Percentiles rank a stretch among this genome's conserved stretches.
phyloP scores from a whole-genome alignment of 805 yeast genomes.

The Torulaspora franciscae region DNA sequence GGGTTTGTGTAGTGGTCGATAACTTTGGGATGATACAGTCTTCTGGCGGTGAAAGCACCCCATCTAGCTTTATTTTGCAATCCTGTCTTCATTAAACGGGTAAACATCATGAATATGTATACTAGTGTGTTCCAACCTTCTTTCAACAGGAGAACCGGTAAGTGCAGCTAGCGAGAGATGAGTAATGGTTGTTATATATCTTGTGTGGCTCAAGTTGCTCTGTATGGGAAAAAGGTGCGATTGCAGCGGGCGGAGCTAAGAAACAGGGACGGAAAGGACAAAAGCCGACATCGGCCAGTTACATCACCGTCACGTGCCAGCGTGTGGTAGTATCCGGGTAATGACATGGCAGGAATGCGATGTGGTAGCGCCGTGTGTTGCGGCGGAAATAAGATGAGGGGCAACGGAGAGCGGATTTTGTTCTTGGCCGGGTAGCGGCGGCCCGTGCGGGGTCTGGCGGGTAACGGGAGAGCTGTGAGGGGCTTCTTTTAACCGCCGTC shows the following conservation, averaged over 20 bases:
- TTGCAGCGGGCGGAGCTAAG: constrained; percentile 1
- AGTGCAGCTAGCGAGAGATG: no score
- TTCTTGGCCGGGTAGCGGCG: no score
- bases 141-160: background rate
- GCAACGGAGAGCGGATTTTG: background rate
- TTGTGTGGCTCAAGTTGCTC: constrained; percentile 1
- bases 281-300: background rate
- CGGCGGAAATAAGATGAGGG: background rate
- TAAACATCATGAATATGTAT: background rate
- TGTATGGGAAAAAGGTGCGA: background rate
- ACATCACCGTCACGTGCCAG: background rate
- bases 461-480: background rate
- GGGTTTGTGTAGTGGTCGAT: constrained; percentile 96
- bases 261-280: background rate
- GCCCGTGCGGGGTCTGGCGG: background rate
- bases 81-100: constrained; percentile 2
- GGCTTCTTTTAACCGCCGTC: constrained; percentile 8
- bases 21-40: constrained; percentile 83
- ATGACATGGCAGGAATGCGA: no score
- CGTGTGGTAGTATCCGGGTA: no score
- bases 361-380: background rate
- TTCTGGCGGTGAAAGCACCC: constrained; percentile 21
- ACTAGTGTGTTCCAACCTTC: background rate
- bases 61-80: background rate
- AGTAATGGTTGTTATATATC: background rate